A percentile compares a stretch with the other conserved stretches of the same genome.
phyloP scores from a whole-genome alignment of 106 monocot species.

The Allium fistulosum region DNA sequence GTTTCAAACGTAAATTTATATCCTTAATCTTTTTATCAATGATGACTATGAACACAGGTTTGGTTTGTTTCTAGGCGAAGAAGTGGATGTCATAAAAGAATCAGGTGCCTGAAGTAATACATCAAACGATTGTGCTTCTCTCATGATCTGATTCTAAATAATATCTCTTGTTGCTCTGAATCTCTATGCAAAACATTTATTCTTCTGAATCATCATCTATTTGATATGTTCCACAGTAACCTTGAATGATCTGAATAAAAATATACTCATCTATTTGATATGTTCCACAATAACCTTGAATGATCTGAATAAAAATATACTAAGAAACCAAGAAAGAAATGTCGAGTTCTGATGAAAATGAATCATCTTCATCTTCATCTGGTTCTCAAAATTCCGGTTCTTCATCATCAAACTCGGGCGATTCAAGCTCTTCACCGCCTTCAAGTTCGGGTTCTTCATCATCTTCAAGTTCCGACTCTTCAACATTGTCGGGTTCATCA shows the following conservation, averaged over 20 bases:
- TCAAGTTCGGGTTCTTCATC: slow-evolving; percentile 1
- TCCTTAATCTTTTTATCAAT: too few relatives aligned
- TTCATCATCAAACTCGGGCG: not conserved
- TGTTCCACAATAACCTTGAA: not conserved
- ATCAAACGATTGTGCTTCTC: too few relatives aligned
- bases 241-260: not conserved
- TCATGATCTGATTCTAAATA: too few relatives aligned
- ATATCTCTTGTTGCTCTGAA: too few relatives aligned
- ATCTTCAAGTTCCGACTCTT: not conserved
- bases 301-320: not conserved
- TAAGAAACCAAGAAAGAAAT: not conserved
- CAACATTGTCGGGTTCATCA: not conserved
- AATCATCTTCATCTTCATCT: not conserved
- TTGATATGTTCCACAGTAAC: not conserved
- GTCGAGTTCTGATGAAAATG: not conserved
- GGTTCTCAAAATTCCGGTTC: not conserved
- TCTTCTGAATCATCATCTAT: not conserved
- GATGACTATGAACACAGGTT: too few relatives aligned
- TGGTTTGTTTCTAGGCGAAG: too few relatives aligned
- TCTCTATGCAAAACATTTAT: too few relatives aligned
- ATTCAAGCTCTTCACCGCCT: not conserved
- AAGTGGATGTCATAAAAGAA: too few relatives aligned
- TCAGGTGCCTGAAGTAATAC: too few relatives aligned
- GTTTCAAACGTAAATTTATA: too few relatives aligned
- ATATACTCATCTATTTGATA: not conserved